phyloP scores from a whole-genome alignment of 139 green algal species.

The Dunaliella primolecta region DNA sequence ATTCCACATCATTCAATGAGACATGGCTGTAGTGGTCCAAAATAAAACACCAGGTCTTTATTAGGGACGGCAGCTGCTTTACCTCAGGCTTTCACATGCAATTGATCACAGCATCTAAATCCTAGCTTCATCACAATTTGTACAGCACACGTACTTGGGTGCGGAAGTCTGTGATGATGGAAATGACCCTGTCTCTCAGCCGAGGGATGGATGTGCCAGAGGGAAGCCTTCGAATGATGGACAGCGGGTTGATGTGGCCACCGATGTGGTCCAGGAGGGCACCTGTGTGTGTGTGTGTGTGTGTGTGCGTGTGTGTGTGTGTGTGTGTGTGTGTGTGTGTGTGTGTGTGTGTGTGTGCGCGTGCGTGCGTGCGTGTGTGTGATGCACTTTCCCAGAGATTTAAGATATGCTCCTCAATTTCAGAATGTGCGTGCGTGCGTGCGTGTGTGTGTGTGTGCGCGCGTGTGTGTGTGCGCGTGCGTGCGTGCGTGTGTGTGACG shows the following conservation, averaged over 20 bases:
- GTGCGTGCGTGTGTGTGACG: not conserved
- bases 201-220: slow-evolving; percentile 67
- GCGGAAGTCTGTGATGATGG: slow-evolving; percentile 89
- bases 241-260: slow-evolving; percentile 81
- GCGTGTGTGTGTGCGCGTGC: not conserved
- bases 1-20: not conserved
- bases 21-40: not conserved
- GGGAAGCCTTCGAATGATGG: slow-evolving; percentile 76
- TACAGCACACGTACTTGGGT: too few relatives aligned
- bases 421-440: not conserved
- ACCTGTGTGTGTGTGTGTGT: slow-evolving; percentile 31
- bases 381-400: too few relatives aligned
- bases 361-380: not conserved
- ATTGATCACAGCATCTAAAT: too few relatives aligned
- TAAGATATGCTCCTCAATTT: too few relatives aligned
- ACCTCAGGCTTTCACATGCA: too few relatives aligned
- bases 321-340: not conserved
- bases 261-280: slow-evolving; percentile 75
- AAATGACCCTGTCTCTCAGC: slow-evolving; percentile 75
- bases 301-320: slow-evolving; percentile 7
- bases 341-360: not conserved
- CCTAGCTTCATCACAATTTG: too few relatives aligned
- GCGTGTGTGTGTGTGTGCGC: not conserved
- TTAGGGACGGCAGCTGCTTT: too few relatives aligned
- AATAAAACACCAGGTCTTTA: not conserved